A percentile compares a stretch with the other conserved stretches of the same genome.
Conservation (phyloP, 768 basidiomycete species). For the Mycena rebaudengoi region DNA sequence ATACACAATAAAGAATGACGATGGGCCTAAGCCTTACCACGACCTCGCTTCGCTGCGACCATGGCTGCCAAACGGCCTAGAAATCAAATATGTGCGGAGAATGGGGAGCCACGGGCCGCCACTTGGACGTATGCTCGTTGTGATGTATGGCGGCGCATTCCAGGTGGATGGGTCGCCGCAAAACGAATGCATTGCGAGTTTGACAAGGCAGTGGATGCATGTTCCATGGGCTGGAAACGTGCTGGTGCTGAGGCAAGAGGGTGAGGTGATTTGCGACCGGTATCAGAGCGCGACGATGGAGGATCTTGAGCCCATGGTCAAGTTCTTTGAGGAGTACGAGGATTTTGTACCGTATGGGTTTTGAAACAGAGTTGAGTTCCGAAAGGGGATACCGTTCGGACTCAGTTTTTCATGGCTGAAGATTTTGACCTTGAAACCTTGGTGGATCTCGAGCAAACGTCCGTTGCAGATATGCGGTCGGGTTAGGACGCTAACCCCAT, state of each 20-base stretch:
- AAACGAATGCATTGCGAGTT: constrained; percentile 8
- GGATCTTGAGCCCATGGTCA: constrained; percentile 11
- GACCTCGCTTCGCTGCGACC: not conserved
- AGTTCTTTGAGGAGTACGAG: constrained; percentile 13
- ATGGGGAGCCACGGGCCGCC: not conserved
- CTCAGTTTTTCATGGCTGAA: too few species aligned
- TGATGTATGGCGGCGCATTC: constrained; percentile 8
- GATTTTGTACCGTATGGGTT: constrained; percentile 19
- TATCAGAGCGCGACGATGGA: constrained; percentile 17
- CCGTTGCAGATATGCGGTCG: constrained; percentile 23
- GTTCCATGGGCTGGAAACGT: constrained; percentile 20
- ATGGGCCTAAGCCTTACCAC: constrained; percentile 13
- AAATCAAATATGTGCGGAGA: constrained; percentile 16
- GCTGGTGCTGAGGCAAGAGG: constrained; percentile 20
- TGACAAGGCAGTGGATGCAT: constrained; percentile 5
- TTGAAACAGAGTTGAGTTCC: too few species aligned
- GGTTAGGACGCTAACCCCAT: not conserved
- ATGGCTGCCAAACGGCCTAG: constrained; percentile 3
- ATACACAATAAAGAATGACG: constrained; percentile 11
- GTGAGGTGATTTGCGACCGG: constrained; percentile 4
- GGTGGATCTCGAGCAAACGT: constrained; percentile 72
- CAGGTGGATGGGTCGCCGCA: not conserved
- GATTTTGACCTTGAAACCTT: constrained; percentile 68
- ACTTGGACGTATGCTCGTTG: constrained; percentile 3
- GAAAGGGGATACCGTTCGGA: too few species aligned